Evolutionary conservation across 495 filamentous ascomycete genomes (phyloP), one percentile per base, ranked within the genome.

Genomic region (Xylaria nigripes): DNA sequence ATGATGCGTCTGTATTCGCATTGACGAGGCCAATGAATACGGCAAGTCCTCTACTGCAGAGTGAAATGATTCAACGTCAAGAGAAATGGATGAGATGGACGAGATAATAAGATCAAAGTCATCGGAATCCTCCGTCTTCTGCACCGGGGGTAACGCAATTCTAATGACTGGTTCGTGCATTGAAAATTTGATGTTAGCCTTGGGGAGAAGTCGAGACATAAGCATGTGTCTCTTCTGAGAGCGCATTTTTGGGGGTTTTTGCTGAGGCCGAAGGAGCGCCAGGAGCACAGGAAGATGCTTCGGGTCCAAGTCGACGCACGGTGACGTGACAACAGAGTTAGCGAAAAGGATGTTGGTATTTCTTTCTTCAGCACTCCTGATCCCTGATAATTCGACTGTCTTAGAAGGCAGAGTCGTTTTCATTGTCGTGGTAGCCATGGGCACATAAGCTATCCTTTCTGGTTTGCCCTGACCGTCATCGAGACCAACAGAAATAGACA

Each of bases 321-420:
- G 93, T 15, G 93, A 99, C 6, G 93, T 99, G 47, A 96, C 78
- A 45, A 99, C 93, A 7, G 95, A 80, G 61, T 97, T 97, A 10
- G 91, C 92, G 62, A 95, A 96, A 0, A 99, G 77, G 29, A 99
- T 90, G 65, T 99, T 99, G 15, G 88, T 86, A 61, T 99, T 99
- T 40, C 90, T 81, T 62, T 97, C 89, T 61, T 86, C 85, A 2
- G 85, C 82, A 57, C 86, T 86, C 53, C 78, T 80, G 21, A 86
- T 83, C 50, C 86, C 81, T 15, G 82, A 83, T 21, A 87, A 79
- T 67, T 89, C 85, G 12, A 99, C 84, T 0, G 88, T 95, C 67
- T 97, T 96, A 0, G 93, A 95, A 0, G 94, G 94, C 6, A 99
- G 70, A 5, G 93, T 99, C 0, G 93, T 97, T 57, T 89, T 89